Evolutionary conservation across 768 basidiomycete genomes (phyloP).

Genomic region (Pulveroboletus sp.): DNA sequence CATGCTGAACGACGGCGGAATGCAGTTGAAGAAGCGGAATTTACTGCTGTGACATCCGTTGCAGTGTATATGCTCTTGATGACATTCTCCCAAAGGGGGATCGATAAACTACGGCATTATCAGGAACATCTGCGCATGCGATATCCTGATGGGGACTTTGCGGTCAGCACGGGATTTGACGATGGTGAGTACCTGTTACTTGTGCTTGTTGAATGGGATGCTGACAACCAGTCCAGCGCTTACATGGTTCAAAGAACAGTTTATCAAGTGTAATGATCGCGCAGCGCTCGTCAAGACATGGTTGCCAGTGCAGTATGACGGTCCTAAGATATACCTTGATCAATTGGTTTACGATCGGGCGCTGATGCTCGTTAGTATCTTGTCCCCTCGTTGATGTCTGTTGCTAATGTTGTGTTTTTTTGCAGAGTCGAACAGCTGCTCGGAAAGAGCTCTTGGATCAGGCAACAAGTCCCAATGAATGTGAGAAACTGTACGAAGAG

Average conservation of each 20-base stretch:
- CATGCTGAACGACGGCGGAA: constrained; percentile 64
- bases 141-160: constrained; percentile 68
- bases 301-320: constrained; percentile 78
- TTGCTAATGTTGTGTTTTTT: background rate
- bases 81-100: constrained; percentile 90
- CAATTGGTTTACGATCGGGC: constrained; percentile 92
- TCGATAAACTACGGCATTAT: constrained; percentile 71
- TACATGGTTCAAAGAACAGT: constrained; percentile 89
- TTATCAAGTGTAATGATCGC: constrained; percentile 91
- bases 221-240: constrained; percentile 44
- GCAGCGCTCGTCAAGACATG: constrained; percentile 85
- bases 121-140: constrained; percentile 82
- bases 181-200: constrained; percentile 46
- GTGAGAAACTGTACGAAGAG: constrained; percentile 92
- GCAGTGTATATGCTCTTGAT: constrained; percentile 89
- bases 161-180: constrained; percentile 75
- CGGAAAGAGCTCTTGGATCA: constrained; percentile 84
- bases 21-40: constrained; percentile 75
- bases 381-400: background rate
- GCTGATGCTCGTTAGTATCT: constrained; percentile 63
- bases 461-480: constrained; percentile 69
- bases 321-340: constrained; percentile 80
- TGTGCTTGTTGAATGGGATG: constrained; percentile 3
- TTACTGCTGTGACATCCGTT: constrained; percentile 79
- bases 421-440: constrained; percentile 87